phyloP scores from a whole-genome alignment of 306 rosid genomes.

The Prunus campanulata region DNA sequence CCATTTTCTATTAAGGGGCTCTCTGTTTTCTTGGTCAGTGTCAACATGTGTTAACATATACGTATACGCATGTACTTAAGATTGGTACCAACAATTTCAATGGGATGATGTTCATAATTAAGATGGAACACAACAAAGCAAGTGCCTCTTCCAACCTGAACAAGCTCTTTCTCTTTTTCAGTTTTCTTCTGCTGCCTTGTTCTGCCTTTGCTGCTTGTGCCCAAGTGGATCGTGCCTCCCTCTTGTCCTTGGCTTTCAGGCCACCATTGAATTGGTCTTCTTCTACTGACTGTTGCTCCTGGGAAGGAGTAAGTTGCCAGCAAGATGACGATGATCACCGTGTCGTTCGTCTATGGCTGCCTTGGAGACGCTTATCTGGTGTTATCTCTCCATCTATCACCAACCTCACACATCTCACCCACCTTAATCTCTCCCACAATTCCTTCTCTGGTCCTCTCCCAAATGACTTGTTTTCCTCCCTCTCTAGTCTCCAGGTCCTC shows the following conservation, averaged over 20 bases:
- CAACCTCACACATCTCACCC: neutral
- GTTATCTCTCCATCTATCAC: neutral
- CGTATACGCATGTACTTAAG: too few relatives aligned
- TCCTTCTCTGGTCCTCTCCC: neutral
- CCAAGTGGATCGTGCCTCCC: neutral
- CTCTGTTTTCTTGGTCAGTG: too few relatives aligned
- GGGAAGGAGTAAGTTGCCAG: neutral
- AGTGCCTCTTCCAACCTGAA: too few relatives aligned
- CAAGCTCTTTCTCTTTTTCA: too few relatives aligned
- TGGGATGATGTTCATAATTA: too few relatives aligned
- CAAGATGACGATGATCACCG: too few relatives aligned
- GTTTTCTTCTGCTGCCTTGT: neutral
- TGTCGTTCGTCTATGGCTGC: neutral
- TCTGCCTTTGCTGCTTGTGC: neutral
- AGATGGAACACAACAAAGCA: too few relatives aligned
- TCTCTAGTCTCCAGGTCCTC: neutral
- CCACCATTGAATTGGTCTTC: neutral
- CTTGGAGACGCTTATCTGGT: neutral
- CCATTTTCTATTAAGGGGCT: too few relatives aligned
- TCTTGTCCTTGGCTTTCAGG: neutral
- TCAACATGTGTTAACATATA: too few relatives aligned
- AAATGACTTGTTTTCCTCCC: neutral
- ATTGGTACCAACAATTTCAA: too few relatives aligned
- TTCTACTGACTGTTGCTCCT: neutral
- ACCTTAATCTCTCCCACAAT: neutral